Evolutionary conservation across 2,329 filamentous ascomycete species (phyloP).

Genomic region (Cercospora sp.): DNA sequence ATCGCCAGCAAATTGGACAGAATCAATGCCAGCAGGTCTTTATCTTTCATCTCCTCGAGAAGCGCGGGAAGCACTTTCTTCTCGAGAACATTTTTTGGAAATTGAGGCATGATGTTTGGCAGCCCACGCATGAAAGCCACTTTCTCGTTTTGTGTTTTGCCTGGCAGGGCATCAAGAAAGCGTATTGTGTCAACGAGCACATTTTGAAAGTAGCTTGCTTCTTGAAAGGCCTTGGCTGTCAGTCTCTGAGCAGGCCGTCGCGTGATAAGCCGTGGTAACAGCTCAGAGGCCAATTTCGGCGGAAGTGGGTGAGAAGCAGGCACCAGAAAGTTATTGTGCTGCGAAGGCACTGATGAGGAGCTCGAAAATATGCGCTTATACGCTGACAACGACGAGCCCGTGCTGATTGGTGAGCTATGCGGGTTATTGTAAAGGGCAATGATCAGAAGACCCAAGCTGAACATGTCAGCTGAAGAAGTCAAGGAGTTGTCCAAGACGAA

Average conservation of each 20-base stretch:
- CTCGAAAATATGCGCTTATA: constrained; percentile 84
- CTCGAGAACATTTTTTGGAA: constrained; percentile 89
- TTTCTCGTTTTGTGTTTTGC: constrained; percentile 90
- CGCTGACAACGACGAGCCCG: constrained; percentile 74
- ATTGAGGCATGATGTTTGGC: constrained; percentile 82
- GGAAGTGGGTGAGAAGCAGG: constrained; percentile 72
- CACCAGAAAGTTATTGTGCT: constrained; percentile 75
- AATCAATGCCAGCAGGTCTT: constrained; percentile 78
- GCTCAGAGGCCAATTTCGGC: constrained; percentile 70
- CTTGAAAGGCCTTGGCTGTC: constrained; percentile 86
- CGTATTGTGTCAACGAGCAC: constrained; percentile 94
- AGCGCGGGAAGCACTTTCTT: constrained; percentile 89
- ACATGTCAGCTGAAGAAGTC: constrained; percentile 83
- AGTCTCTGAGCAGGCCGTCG: constrained; percentile 83
- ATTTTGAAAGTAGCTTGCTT: constrained; percentile 96
- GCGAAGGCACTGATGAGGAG: constrained; percentile 74
- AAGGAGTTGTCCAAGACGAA: constrained; percentile 90
- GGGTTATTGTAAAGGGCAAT: constrained; percentile 93
- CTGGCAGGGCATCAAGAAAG: constrained; percentile 86
- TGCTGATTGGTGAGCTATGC: constrained; percentile 80
- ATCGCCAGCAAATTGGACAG: constrained; percentile 93
- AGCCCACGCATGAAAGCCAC: constrained; percentile 86
- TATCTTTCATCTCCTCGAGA: constrained; percentile 91
- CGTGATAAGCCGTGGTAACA: constrained; percentile 83
- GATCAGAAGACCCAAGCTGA: constrained; percentile 85